Evolutionary conservation across 2,329 filamentous ascomycete species (phyloP), one percentile per base, ranked within the genome.

Genomic region (Botryosphaeria dothidea): DNA sequence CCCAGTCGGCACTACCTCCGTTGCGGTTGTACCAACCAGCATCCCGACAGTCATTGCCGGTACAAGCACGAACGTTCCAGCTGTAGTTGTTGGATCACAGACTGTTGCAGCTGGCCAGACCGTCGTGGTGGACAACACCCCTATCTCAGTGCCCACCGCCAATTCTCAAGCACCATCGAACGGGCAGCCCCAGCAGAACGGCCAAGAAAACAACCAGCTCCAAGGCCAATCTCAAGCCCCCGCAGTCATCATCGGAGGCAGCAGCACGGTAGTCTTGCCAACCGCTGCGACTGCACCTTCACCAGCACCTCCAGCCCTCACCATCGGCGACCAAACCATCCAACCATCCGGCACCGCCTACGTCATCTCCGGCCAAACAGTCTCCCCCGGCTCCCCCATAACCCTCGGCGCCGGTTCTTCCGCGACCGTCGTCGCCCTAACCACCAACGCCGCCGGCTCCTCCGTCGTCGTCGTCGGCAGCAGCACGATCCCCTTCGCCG

Each of bases 391-490:
- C 17, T 11, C 43, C 15, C 43, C 64, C 45, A 61, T 65, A 25
- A 65, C 63, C 21, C 23, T 62, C 21, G 64, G 71, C 7, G 65
- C 62, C 7, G 71, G 69, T 6, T 56, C 68, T 29, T 51, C 65
- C n/a, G 65, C 68, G 1, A 74, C 72, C 0, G 67, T 70, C 23
- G 49, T 75, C 13, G 69, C 65, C 4, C 66, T 75, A 6, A 68
- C 68, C 5, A 74, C 72, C 3, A 66, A 74, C 49, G 45, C 36
- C n/a, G 62, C 65, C 9, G 72, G 72, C 19, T 69, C 71, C 15
- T 74, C 72, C 0, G 62, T 74, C 3, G 68, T 75, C 8, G 68
- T 71, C 2, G 62, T 74, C 19, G 71, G 70, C 61, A 71, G 71
- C 4, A 74, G 71, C 43, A 73, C 72, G 25, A 70, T 68, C 3